phyloP scores from a whole-genome alignment of 306 rosid species.

The Pueraria montana region DNA sequence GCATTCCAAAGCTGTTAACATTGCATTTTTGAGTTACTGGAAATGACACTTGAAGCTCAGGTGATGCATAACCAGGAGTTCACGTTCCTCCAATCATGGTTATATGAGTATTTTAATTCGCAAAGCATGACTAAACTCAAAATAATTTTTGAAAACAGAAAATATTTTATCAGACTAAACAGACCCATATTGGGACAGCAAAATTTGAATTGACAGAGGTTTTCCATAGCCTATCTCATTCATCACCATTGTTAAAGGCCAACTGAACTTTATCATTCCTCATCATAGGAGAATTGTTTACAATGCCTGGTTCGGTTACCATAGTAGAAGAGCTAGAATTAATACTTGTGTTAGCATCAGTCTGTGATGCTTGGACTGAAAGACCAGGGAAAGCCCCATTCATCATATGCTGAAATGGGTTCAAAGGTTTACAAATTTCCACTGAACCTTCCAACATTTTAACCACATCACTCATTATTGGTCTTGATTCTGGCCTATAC shows the following conservation, averaged over 20 bases:
- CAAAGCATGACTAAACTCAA: too few species aligned
- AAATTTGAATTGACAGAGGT: too few species aligned
- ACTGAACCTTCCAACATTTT: conserved; percentile 59
- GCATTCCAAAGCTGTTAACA: too few species aligned
- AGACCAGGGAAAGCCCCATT: background rate
- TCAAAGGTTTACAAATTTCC: conserved; percentile 49
- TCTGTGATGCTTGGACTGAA: background rate
- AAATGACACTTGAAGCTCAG: conserved; percentile 50
- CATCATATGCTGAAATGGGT: conserved; percentile 48
- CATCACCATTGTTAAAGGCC: background rate
- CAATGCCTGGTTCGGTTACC: background rate
- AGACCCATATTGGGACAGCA: too few species aligned
- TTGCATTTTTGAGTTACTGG: background rate
- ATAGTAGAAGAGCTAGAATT: background rate
- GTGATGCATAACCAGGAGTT: conserved; percentile 55
- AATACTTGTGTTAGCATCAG: background rate
- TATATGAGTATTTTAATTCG: too few species aligned
- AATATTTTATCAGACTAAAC: too few species aligned
- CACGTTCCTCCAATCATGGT: too few species aligned
- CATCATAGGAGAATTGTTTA: background rate
- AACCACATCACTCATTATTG: conserved; percentile 54
- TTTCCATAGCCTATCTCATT: background rate
- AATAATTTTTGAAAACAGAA: too few species aligned
- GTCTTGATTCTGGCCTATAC: conserved; percentile 49
- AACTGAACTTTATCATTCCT: background rate